Conservation (phyloP, 139 green algal genomes). For the Chlamydomonas eustigma region DNA sequence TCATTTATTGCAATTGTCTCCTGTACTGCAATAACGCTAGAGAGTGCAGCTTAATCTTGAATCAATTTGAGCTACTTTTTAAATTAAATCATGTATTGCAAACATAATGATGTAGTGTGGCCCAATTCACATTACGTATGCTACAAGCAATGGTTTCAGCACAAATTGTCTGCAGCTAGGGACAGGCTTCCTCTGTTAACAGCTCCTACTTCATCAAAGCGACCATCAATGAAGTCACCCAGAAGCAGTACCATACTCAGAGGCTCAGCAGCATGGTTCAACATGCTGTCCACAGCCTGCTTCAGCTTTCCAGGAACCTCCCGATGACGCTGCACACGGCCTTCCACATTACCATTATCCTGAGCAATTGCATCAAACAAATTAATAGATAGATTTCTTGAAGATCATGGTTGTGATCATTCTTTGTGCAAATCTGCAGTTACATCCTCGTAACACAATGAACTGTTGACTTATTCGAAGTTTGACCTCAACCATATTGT, state of each 20-base stretch:
- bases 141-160: too few species aligned
- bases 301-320: slow-evolving; percentile 57
- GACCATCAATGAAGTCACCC: neutral
- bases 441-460: neutral
- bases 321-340: slow-evolving; percentile 51
- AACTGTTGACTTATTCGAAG: neutral
- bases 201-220: neutral
- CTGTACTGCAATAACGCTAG: too few species aligned
- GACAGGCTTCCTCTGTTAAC: too few species aligned
- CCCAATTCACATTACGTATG: too few species aligned
- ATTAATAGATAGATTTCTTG: neutral
- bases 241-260: neutral
- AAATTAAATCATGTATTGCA: too few species aligned
- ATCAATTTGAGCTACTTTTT: too few species aligned
- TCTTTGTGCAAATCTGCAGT: neutral
- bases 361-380: too few species aligned
- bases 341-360: slow-evolving; percentile 47
- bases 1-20: too few species aligned
- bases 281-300: slow-evolving; percentile 33
- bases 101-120: too few species aligned
- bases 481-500: neutral
- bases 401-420: neutral
- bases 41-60: too few species aligned
- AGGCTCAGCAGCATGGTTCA: slow-evolving; percentile 1
- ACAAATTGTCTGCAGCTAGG: too few species aligned